Evolutionary conservation across 2,329 filamentous ascomycete genomes (phyloP).

Genomic region (Botrytis fabae): DNA sequence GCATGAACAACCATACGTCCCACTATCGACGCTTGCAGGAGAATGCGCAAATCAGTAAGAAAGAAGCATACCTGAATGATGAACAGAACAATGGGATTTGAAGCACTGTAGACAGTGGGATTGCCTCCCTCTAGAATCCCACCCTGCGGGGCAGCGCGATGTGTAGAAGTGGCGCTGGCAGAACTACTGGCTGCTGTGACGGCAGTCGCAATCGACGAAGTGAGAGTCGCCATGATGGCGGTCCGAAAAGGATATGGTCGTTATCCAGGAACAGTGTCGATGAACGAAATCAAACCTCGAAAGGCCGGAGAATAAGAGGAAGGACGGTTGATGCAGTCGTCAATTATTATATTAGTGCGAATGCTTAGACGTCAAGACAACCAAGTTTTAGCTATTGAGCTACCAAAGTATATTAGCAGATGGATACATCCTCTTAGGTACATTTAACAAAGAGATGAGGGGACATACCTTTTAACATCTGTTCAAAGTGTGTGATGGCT

Average conservation of each 20-base stretch:
- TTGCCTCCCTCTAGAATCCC: conserved; percentile 65
- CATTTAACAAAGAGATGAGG: conserved; percentile 11
- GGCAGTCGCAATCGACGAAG: conserved; percentile 6
- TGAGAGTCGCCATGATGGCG: conserved; percentile 15
- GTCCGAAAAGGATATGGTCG: background rate
- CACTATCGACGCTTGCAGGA: background rate
- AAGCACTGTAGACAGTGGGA: conserved; percentile 60
- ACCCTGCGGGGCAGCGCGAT: conserved; percentile 49
- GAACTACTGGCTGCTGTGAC: conserved; percentile 25
- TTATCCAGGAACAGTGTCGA: background rate
- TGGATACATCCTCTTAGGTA: background rate
- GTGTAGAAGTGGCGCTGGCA: conserved; percentile 26
- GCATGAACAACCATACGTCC: background rate
- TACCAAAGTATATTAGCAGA: background rate
- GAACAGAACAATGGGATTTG: conserved; percentile 66
- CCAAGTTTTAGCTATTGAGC: background rate
- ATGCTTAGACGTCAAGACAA: background rate
- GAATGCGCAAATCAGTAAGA: background rate
- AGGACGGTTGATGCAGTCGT: background rate
- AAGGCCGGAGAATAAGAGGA: background rate
- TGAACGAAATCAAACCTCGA: background rate
- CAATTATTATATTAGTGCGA: background rate
- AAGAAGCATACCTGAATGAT: conserved; percentile 60
- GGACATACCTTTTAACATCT: background rate
- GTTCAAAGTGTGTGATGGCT: background rate